Evolutionary conservation across 1,284 basidiomycete genomes (phyloP), one percentile per base, ranked within the genome.

Genomic region (Wallemia ichthyophaga): DNA sequence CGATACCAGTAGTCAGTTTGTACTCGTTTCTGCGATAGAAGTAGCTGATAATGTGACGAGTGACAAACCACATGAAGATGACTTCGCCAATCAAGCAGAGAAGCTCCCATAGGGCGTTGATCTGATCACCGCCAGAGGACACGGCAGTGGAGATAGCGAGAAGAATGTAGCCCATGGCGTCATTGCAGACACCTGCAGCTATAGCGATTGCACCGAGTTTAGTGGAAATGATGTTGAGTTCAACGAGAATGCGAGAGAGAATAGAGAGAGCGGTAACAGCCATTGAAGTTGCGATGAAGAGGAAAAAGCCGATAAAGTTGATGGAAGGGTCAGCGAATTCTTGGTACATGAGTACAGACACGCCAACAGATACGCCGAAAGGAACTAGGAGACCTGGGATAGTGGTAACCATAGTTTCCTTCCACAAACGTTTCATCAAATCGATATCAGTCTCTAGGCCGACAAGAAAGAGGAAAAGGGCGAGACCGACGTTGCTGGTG

Each of bases 281-380:
- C 65, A 65, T 65, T 31, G 64, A 63, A 7, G 65, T 65, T 57
- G 61, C 65, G 13, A 65, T 64, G 55, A 65, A 65, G 59, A 65
- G 62, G 58, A 65, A 63, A 55, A 65, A 65, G 33, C 54, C 37
- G 37, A 48, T 21, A 21, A 65, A 65, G 33, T 61, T 59, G 58
- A 63, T 60, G 24, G 63, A 61, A 21, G 61, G 60, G 21, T 64
- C 64, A 5, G 63, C 64, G 23, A 62, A 61, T 21, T 61, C 17
- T 25, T 61, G 58, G 61, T 61, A 65, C 55, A 65, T 60, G 37
- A 65, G 60, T 9, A 62, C 62, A 2, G 65, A 59, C 55, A 66
- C 61, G 27, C 65, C 64, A n/a, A 62, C 62, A 2, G 64, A 61
- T 25, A 66, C 61, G n/a, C 60, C 64, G 32, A 66, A 66, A 1